Evolutionary conservation across 495 filamentous ascomycete species (phyloP).

Genomic region (Penicillium arizonense): DNA sequence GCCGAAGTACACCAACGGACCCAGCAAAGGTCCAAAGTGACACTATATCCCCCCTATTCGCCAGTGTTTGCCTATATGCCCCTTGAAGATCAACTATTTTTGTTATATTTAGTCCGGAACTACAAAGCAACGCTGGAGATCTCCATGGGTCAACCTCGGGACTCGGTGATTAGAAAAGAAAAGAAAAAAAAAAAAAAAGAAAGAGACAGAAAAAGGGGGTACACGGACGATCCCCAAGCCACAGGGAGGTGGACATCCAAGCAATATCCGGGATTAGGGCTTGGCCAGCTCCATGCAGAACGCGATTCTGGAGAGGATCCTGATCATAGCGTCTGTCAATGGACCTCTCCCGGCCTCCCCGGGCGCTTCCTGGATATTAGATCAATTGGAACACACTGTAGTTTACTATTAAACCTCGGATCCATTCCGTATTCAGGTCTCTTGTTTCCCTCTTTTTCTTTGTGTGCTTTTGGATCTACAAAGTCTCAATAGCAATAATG

Average conservation of each 20-base stretch:
- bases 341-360: not conserved
- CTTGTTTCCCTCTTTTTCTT: too few relatives aligned
- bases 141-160: slow-evolving; percentile 14
- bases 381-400: not conserved
- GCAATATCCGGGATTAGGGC: slow-evolving; percentile 7
- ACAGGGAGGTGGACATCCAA: slow-evolving; percentile 7
- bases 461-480: too few relatives aligned
- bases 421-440: too few relatives aligned
- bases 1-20: too few relatives aligned
- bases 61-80: slow-evolving; percentile 10
- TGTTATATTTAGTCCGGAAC: slow-evolving; percentile 12
- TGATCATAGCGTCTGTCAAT: slow-evolving; percentile 14
- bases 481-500: too few relatives aligned
- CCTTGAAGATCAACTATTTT: slow-evolving; percentile 15
- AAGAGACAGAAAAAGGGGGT: slow-evolving; percentile 3
- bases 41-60: not conserved
- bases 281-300: slow-evolving; percentile 13
- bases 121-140: slow-evolving; percentile 1
- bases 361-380: not conserved
- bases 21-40: not conserved
- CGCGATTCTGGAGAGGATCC: not conserved
- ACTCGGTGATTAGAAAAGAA: slow-evolving; percentile 6
- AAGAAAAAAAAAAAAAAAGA: not conserved
- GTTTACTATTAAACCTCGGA: too few relatives aligned
- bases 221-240: slow-evolving; percentile 20